Evolutionary conservation across 1,284 basidiomycete species (phyloP), one percentile per base, ranked within the genome.

Genomic region (Puccinia triticina): DNA sequence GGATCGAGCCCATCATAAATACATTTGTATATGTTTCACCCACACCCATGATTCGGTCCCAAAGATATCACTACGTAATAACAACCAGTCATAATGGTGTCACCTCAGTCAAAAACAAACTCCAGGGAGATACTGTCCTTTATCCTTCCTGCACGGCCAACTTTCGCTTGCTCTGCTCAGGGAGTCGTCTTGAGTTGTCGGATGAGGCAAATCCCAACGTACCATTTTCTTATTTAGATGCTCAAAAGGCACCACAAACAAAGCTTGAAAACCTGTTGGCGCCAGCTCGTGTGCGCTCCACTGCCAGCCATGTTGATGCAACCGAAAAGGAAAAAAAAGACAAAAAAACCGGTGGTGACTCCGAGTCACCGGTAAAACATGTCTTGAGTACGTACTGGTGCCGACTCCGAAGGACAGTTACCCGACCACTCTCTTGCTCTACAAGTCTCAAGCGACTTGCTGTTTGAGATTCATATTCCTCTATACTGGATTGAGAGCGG

Each of bases 391-490:
- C 26, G 59, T 32, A 14, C 26, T 34, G 59, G 29, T 61, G 29
- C 59, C 59, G 23, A 57, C 48, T 50, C 26, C 23, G 59, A 32
- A 14, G 59, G 59, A 61, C 21, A 61, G 32, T 16, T 40, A 43
- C 12, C 29, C 64, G 37, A 66, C 37, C n/a, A 8, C 16, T 40
- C 37, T 10, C 3, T 32, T 66, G 61, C 32, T 64, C 26, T 40
- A 48, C 71, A 46, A 11, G 34, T 48, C 48, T 73, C 29, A 55
- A 73, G 34, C 48, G 69, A 72, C 53, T 73, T 55, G 71, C 48
- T 23, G 71, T 73, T 73, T 73, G 71, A 73, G 71, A 73, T 34
- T 40, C 14, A 73, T 73, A 73, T 73, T 72, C 29, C 43, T 53
- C 46, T 46, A 50, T 29, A 37, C 69, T 53, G 71, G 71, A 73